These are phyloP conservation scores for Exophiala spinifera DNA, from an alignment of 2,329 filamentous ascomycete species.

Conservation along the genomic window DNA sequence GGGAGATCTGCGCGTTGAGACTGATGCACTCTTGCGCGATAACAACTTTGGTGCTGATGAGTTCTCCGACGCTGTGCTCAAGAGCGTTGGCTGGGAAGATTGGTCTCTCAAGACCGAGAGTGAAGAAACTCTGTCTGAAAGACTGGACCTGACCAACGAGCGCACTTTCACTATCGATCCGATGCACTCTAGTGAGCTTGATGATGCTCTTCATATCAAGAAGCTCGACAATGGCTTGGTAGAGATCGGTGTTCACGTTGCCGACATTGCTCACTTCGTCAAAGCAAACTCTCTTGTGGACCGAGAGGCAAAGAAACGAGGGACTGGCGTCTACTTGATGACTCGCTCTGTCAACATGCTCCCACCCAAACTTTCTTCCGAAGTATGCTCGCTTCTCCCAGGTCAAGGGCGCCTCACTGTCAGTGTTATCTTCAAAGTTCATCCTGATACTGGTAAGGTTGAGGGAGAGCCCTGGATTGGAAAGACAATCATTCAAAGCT, in stretches of 20 bases:
- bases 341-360: constrained; percentile 86
- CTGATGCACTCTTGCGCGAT: constrained; percentile 90
- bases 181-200: constrained; percentile 80
- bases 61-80: constrained; percentile 92
- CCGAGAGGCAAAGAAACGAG: constrained; percentile 95
- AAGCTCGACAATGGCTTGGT: constrained; percentile 76
- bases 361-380: constrained; percentile 76
- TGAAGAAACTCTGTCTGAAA: constrained; percentile 66
- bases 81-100: constrained; percentile 86
- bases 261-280: constrained; percentile 94
- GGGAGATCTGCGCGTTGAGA: constrained; percentile 96
- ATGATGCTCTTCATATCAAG: constrained; percentile 92
- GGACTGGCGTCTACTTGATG: constrained; percentile 90
- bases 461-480: constrained; percentile 93
- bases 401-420: constrained; percentile 87
- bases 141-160: constrained; percentile 87
- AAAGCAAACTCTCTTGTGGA: constrained; percentile 94
- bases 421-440: constrained; percentile 89
- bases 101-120: constrained; percentile 86
- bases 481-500: constrained; percentile 88
- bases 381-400: constrained; percentile 82
- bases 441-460: constrained; percentile 74
- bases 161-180: constrained; percentile 90
- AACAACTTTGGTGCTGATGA: constrained; percentile 99
- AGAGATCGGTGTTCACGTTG: constrained; percentile 91